phyloP scores from a whole-genome alignment of 768 basidiomycete species.

The Termitomyces heimii region DNA sequence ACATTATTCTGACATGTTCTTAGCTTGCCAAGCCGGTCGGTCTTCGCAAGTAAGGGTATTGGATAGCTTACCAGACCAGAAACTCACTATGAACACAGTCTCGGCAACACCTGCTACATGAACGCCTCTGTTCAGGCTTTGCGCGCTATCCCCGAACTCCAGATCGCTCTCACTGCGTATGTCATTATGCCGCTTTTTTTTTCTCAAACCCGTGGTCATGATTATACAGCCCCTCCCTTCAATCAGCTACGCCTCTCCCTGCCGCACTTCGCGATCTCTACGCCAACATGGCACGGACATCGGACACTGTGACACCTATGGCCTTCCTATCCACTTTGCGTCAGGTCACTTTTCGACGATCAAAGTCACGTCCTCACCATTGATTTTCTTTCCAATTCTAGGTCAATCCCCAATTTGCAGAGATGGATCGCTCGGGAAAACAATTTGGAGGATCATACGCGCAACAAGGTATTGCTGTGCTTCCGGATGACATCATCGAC shows the following conservation, averaged over 20 bases:
- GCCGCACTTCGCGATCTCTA: constrained; percentile 65
- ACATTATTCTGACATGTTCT: constrained; percentile 8
- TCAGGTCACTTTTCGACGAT: constrained; percentile 24
- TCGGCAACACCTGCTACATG: constrained; percentile 98
- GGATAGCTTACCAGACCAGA: neutral
- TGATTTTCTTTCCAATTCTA: constrained; percentile 8
- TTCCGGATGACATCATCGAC: constrained; percentile 18
- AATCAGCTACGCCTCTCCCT: constrained; percentile 37
- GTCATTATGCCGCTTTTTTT: constrained; percentile 15
- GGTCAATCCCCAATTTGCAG: constrained; percentile 89
- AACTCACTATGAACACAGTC: constrained; percentile 23
- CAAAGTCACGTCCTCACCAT: too few relatives aligned
- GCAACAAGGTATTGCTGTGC: constrained; percentile 58
- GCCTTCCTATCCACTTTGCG: constrained; percentile 68
- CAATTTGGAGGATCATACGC: constrained; percentile 47
- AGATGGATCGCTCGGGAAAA: constrained; percentile 43
- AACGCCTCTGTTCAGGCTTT: constrained; percentile 94
- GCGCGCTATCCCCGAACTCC: constrained; percentile 86
- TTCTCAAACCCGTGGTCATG: neutral
- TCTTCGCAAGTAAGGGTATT: constrained; percentile 54
- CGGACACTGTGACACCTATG: constrained; percentile 67
- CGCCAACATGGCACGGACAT: constrained; percentile 64
- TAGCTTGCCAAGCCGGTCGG: constrained; percentile 81
- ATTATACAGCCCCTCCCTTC: constrained; percentile 26
- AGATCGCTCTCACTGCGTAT: constrained; percentile 58